Base-by-base conservation (phyloP, 2,329 filamentous ascomycete genomes). In the Exserohilum turcica region DNA sequence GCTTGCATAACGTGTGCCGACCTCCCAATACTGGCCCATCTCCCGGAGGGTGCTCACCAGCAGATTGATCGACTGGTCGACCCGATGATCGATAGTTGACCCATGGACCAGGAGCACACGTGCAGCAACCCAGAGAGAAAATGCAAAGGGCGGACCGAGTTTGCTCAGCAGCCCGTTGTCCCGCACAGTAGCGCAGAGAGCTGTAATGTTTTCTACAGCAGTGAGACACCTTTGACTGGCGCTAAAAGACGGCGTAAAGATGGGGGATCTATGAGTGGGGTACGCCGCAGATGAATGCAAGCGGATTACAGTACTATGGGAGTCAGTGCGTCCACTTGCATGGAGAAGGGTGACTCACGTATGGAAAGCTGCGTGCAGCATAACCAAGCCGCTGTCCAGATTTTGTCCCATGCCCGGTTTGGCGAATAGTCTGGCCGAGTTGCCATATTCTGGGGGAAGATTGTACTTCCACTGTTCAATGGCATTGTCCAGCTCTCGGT, bases 201-300 rank as follows among this genome's bases (percentile, higher is more conserved):
- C 86, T 32, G 88, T 86, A 53, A 96, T 91, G 46, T 69, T 74
- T 42, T 76, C 73, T 8, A 95, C 92, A 1, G 92, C 92, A 3
- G 84, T 84, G 54, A 92, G 85, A 67, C 92, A 96, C 36, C 90
- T 82, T 70, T 96, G 91, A 48, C 86, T 89, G 27, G 92, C 92
- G 64, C 86, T 90, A 73, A 91, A 95, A 0, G 90, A 95, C 0
- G 92, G 90, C 0, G 90, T 92, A 76, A 96, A 97, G 46, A 96
- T 92, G 10, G 88, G 87, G 1, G 91, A 96, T 28, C 90, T 84
- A 3, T 90, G 94, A 4, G 91, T 95, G 3, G 92, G 92, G 73
- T 96, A 97, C 2, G 92, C 92, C 5, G 92, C 91, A 1, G 91
- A 96, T 0, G 92, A 96, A 76, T 96, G 92, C 19, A 96, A 82